Base-by-base conservation (phyloP, 2,329 filamentous ascomycete genomes). In the Didymella arachidicola region DNA sequence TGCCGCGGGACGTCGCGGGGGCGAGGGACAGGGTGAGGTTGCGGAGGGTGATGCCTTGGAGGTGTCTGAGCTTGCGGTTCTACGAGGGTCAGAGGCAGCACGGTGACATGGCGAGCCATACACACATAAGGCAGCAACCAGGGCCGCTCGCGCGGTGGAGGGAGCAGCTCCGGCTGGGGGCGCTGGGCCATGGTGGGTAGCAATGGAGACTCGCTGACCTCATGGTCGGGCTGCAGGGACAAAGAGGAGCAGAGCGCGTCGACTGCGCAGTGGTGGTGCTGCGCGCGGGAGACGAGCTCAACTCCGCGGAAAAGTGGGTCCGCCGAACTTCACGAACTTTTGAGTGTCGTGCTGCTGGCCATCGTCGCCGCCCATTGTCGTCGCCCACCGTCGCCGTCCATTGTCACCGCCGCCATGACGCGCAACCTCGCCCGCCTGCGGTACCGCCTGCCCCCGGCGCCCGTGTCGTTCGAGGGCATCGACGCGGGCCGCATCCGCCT, bases 31-130 rank as follows among this genome's bases (percentile, higher is more conserved):
- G 88, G 61, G 87, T 88, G 42, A 97, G 82, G 76, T 97, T 97
- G 57, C 94, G 91, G 50, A 97, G 80, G 55, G 91, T 94, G 67
- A 98, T 87, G 66, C 92, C 92, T 69, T 91, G 89, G 4, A 97
- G 84, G 80, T 97, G 93, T 53, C 94, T 88, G 52, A 98, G 83
- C 76, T 90, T 93, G 75, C 93, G 91, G 76, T 97, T 97, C 83
- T 95, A 22, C 1, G 25, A 22, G 39, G 29, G 43, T 57, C 44
- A 58, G 55, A 25, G 14, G 5, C 5, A n/a, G 34, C 10, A 34
- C n/a, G 11, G 7, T 1, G 12, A 3, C 5, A 8, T 34, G 41
- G 25, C 18, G 32, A 12, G 38, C 16, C 7, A 26, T 39, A 65
- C 69, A 25, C 58, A 78, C 76, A 57, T 72, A 74, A 47, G 75